Evolutionary conservation across 495 filamentous ascomycete species (phyloP), one percentile per base, ranked within the genome.

Genomic region (Aspergillus panamensis): DNA sequence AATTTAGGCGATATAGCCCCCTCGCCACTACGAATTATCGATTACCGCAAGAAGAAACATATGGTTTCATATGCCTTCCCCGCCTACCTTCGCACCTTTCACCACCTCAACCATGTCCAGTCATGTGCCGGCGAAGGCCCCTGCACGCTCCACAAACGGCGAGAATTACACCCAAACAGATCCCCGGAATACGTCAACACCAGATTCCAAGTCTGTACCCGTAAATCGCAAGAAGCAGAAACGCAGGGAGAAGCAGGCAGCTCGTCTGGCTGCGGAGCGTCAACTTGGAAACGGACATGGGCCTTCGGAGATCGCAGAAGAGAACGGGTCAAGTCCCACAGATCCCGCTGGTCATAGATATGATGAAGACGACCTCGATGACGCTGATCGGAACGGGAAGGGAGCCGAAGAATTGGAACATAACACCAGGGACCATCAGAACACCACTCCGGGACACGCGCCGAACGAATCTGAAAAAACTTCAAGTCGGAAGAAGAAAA

Each of bases 191-290:
- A 65, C 56, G 48, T 55, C 68, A 8, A 53, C 56, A 17, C 49
- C 65, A 54, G 72, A 68, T 52, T 54, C 61, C n/a, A 73, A 66
- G 54, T 61, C 74, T 6, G 59, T 66, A 32, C 70, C 79, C 4
- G 88, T 93, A 42, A 96, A 96, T 73, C 84, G 89, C 66, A 96
- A 96, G 75, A 96, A 96, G 72, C 88, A 92, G 69, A 96, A 96
- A 73, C 83, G 88, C 31, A 84, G 88, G 60, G 79, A 85, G 56
- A 93, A 92, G 64, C 77, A 83, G 70, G 88, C 88, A 48, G 89
- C 89, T 40, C 83, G 87, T 16, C 81, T 86, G 56, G 87, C 84
- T 33, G 85, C 84, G 51, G 84, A 77, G 43, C 70, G 77, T 52
- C 66, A 67, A 37, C 48, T 60, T 10, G 59, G 59, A 4, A 69